Conservation (phyloP, 306 rosid species). For the Pueraria montana region DNA sequence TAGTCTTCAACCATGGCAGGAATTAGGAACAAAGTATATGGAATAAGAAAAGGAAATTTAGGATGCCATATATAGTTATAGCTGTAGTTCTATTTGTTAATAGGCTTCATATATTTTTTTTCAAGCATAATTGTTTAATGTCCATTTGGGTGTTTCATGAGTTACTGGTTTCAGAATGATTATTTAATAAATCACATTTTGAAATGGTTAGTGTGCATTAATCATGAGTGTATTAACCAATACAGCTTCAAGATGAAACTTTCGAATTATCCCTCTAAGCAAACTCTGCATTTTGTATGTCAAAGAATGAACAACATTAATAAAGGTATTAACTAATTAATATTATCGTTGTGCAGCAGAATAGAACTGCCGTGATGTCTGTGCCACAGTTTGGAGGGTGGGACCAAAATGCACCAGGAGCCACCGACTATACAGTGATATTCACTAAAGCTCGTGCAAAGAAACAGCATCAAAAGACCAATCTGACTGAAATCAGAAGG, state of each 20-base stretch:
- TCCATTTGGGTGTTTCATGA: not conserved
- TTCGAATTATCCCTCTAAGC: not conserved
- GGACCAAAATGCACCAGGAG: constrained; percentile 66
- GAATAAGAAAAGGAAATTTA: not conserved
- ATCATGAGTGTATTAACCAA: too few relatives aligned
- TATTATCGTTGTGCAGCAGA: constrained; percentile 60
- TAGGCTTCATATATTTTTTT: too few relatives aligned
- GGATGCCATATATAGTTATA: not conserved
- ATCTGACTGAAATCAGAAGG: constrained; percentile 62
- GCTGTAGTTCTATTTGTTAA: not conserved
- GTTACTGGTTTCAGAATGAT: not conserved
- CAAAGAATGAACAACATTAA: constrained; percentile 22
- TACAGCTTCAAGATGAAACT: too few relatives aligned
- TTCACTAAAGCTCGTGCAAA: constrained; percentile 75
- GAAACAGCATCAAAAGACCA: constrained; percentile 63
- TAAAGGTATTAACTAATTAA: not conserved
- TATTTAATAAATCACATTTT: not conserved
- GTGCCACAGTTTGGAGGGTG: constrained; percentile 95
- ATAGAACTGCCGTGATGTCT: constrained; percentile 49
- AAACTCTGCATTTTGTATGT: not conserved
- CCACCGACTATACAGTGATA: constrained; percentile 69
- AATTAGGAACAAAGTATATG: too few relatives aligned
- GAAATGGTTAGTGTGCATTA: constrained; percentile 43
- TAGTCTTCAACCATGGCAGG: too few relatives aligned
- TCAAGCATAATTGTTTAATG: not conserved